A percentile compares a stretch with the other conserved stretches of the same genome.
Evolutionary conservation across 164 flowering plant genomes (phyloP).

Genomic region (Vitis rotundifolia): DNA sequence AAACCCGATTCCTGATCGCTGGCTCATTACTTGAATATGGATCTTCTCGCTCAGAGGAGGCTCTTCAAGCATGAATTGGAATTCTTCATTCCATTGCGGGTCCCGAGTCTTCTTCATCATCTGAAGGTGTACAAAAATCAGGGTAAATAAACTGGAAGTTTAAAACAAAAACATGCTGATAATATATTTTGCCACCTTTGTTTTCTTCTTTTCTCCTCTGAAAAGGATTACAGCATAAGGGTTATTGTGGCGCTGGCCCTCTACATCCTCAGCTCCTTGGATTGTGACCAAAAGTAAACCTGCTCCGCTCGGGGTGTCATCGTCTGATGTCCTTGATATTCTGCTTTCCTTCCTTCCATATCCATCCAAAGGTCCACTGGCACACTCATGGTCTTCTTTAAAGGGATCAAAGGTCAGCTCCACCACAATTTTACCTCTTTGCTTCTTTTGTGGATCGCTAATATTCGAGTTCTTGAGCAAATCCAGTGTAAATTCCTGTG

Average conservation of each 20-base stretch:
- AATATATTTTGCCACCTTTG: conserved; percentile 35
- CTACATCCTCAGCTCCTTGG: conserved; percentile 60
- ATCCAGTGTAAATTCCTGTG: conserved; percentile 34
- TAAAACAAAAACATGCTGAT: no score
- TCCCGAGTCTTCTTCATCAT: conserved; percentile 43
- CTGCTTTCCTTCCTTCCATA: conserved; percentile 29
- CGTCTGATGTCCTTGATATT: conserved; percentile 15
- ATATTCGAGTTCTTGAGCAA: conserved; percentile 44
- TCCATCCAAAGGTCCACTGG: conserved; percentile 15
- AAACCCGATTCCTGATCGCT: conserved; percentile 34
- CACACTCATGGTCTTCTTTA: conserved; percentile 36
- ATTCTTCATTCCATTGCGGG: conserved; percentile 66
- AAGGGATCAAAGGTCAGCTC: conserved; percentile 63
- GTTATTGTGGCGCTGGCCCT: conserved; percentile 58
- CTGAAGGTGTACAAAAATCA: conserved; percentile 20
- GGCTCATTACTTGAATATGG: conserved; percentile 50
- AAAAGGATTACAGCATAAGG: conserved; percentile 54
- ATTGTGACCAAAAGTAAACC: conserved; percentile 52
- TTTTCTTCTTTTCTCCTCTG: conserved; percentile 56
- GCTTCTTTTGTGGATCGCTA: conserved; percentile 40
- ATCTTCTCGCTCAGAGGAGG: conserved; percentile 52
- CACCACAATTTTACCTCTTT: conserved; percentile 47
- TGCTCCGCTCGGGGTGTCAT: conserved; percentile 28
- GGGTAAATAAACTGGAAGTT: no score
- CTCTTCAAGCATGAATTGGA: conserved; percentile 61